Evolutionary conservation across 2,329 filamentous ascomycete genomes (phyloP).

Genomic region (Botrytis fragariae): DNA sequence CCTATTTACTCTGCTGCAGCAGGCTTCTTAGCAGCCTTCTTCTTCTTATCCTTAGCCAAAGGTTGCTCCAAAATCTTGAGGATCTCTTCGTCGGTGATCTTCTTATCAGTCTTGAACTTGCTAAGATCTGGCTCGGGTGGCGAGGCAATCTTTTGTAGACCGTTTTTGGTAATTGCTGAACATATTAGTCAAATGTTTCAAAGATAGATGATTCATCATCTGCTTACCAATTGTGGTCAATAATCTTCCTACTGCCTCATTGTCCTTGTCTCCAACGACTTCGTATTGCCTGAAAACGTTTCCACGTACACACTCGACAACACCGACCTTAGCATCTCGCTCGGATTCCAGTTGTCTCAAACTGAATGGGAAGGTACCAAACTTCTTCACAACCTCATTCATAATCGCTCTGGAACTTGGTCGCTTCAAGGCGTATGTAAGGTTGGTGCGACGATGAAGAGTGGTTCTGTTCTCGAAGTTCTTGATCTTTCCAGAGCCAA

Average conservation of each 20-base stretch:
- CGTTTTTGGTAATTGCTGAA: slow-evolving; percentile 94
- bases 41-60: slow-evolving; percentile 68
- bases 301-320: slow-evolving; percentile 91
- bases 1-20: slow-evolving; percentile 35
- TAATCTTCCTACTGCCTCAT: slow-evolving; percentile 76
- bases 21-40: slow-evolving; percentile 49
- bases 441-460: slow-evolving; percentile 86
- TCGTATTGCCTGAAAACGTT: slow-evolving; percentile 96
- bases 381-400: slow-evolving; percentile 95
- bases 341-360: slow-evolving; percentile 96
- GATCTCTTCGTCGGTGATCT: slow-evolving; percentile 94
- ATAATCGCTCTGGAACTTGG: slow-evolving; percentile 89
- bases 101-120: slow-evolving; percentile 93
- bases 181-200: slow-evolving; percentile 32
- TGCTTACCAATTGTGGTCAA: slow-evolving; percentile 89
- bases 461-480: slow-evolving; percentile 82
- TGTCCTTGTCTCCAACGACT: slow-evolving; percentile 90
- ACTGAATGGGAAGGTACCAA: slow-evolving; percentile 96
- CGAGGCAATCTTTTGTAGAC: slow-evolving; percentile 78
- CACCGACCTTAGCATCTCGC: slow-evolving; percentile 89
- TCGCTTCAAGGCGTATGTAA: slow-evolving; percentile 90
- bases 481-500: slow-evolving; percentile 94
- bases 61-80: slow-evolving; percentile 92
- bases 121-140: slow-evolving; percentile 73
- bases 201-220: background rate